Evolutionary conservation across 2,329 filamentous ascomycete genomes (phyloP), one percentile per base, ranked within the genome.

Genomic region (Cytospora chrysosperma): DNA sequence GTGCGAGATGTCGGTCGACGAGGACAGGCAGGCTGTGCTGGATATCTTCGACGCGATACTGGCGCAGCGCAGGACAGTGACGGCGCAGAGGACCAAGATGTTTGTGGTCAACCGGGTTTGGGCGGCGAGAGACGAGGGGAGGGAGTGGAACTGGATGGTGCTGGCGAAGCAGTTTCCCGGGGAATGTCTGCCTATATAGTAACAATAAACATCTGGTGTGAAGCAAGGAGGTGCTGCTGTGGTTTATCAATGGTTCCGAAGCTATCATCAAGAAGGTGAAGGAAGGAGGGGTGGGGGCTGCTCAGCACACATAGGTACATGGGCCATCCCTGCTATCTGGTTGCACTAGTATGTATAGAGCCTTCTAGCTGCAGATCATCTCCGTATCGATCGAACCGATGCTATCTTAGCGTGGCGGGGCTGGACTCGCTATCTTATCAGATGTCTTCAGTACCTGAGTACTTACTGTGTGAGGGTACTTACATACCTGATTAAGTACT

Each of bases 181-280:
- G n/a, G 73, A 74, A 53, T 70, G 69, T 60, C 59, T 74, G 26
- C 73, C 72, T 17, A 73, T 73, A 47, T 73, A 15, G n/a, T n/a
- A 30, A 30, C 28, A 30, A 30, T 30, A 30, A 30, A 30, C 9
- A 30, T 30, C 9, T 30, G 28, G 9, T 30, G 28, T 30, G 28
- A 30, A 30, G 28, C 3, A 4, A 47, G n/a, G 43, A 24, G 9
- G n/a, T 24, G n/a, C 7, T 19, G n/a, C 43, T 43, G 19, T 5
- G 9, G 10, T 19, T 13, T 5, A 47, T 47, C n/a, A 47, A 8
- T 21, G 40, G 37, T 15, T 40, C 37, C 19, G 37, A 40, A 40
- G 17, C 37, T 40, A 40, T 40, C 37, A n/a, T n/a, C n/a, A n/a
- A n/a, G n/a, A n/a, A n/a, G n/a, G n/a, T n/a, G n/a, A n/a, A n/a